Evolutionary conservation across 192 early-diverging fungal species (phyloP).

Genomic region (Thoreauomyces humboldtii): DNA sequence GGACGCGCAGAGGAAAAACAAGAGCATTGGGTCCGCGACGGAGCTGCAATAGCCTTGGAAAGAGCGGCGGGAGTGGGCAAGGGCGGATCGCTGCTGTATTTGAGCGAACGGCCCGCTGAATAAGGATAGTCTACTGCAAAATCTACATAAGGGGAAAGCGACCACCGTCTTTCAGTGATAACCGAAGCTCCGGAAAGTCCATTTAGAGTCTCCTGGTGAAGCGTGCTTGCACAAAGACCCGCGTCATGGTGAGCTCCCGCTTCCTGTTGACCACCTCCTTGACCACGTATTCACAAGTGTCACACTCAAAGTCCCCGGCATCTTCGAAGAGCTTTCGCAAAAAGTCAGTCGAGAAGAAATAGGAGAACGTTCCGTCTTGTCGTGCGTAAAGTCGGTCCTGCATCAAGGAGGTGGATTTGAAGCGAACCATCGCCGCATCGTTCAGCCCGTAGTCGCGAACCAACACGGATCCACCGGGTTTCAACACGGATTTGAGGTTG

Average conservation of each 20-base stretch:
- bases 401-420: constrained; percentile 48
- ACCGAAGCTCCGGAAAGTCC: no score
- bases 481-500: constrained; percentile 44
- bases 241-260: constrained; percentile 44
- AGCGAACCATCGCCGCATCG: constrained; percentile 53
- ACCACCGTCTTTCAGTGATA: no score
- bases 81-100: no score
- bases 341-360: constrained; percentile 45
- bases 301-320: constrained; percentile 38
- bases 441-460: constrained; percentile 52
- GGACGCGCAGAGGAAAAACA: no score
- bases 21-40: no score
- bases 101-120: no score
- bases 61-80: no score
- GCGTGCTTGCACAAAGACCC: constrained; percentile 53
- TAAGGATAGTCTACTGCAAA: no score
- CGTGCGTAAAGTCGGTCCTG: constrained; percentile 46
- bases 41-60: no score
- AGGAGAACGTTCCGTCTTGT: constrained; percentile 49
- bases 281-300: constrained; percentile 40
- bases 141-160: no score
- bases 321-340: constrained; percentile 32
- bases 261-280: constrained; percentile 51
- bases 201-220: no score
- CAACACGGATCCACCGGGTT: constrained; percentile 46